Percentiles rank a stretch among this genome's conserved stretches.
phyloP scores from a whole-genome alignment of 805 yeast species.

The Yarrowia sp. region DNA sequence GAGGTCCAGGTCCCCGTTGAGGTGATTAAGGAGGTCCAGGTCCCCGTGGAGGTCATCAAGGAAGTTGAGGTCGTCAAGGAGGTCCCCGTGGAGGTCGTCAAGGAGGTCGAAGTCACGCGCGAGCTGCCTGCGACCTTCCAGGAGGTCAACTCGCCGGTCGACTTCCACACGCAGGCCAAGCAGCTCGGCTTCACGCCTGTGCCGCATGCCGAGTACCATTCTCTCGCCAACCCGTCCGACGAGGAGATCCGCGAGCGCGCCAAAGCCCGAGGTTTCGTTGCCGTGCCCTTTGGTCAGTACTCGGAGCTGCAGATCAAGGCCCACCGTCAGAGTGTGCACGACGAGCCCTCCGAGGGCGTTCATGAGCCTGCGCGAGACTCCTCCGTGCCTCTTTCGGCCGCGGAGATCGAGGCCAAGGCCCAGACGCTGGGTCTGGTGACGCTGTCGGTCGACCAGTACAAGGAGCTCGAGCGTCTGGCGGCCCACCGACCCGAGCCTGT shows the following conservation, averaged over 20 bases:
- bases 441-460: slow-evolving; percentile 27
- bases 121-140: background rate
- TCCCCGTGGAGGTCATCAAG: background rate
- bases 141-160: background rate
- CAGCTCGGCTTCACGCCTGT: slow-evolving; percentile 25
- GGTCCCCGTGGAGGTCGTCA: background rate
- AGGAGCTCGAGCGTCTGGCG: slow-evolving; percentile 27
- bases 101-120: background rate
- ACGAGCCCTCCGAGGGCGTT: background rate
- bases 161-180: slow-evolving; percentile 18
- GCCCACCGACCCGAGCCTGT: slow-evolving; percentile 20
- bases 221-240: slow-evolving; percentile 15
- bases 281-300: slow-evolving; percentile 31
- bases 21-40: background rate
- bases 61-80: background rate
- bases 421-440: slow-evolving; percentile 30
- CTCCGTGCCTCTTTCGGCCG: background rate
- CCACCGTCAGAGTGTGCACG: slow-evolving; percentile 26
- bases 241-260: slow-evolving; percentile 22
- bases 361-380: background rate
- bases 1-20: background rate
- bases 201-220: slow-evolving; percentile 20
- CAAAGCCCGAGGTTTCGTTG: slow-evolving; percentile 22
- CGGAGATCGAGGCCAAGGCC: slow-evolving; percentile 29
- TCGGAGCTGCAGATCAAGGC: slow-evolving; percentile 29